phyloP scores from a whole-genome alignment of 495 filamentous ascomycete species.

The Talaromyces liani region DNA sequence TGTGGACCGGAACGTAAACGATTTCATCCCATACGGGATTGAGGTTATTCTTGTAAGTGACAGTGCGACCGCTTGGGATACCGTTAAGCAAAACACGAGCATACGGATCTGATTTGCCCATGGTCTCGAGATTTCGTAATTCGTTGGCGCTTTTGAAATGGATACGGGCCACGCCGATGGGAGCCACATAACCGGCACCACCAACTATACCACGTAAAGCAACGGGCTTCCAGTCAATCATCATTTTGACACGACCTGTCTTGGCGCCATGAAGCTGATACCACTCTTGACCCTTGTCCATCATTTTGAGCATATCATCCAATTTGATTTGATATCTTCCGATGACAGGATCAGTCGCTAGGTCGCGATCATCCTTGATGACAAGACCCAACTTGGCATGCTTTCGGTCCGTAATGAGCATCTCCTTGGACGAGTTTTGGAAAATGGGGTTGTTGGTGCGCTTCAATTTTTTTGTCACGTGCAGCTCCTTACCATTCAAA shows the following conservation, averaged over 20 bases:
- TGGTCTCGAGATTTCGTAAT: slow-evolving; percentile 84
- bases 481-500: slow-evolving; percentile 83
- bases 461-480: slow-evolving; percentile 81
- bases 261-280: slow-evolving; percentile 79
- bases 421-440: slow-evolving; percentile 81
- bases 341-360: slow-evolving; percentile 73
- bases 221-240: slow-evolving; percentile 90
- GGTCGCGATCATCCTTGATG: slow-evolving; percentile 89
- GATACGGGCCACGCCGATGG: slow-evolving; percentile 88
- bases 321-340: slow-evolving; percentile 92
- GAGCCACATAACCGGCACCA: slow-evolving; percentile 83
- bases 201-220: slow-evolving; percentile 68
- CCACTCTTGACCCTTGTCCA: slow-evolving; percentile 92
- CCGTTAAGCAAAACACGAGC: slow-evolving; percentile 82
- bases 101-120: slow-evolving; percentile 97
- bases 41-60: slow-evolving; percentile 93
- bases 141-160: slow-evolving; percentile 79
- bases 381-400: slow-evolving; percentile 79
- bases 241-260: slow-evolving; percentile 80
- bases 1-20: slow-evolving; percentile 88
- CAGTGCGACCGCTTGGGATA: slow-evolving; percentile 80
- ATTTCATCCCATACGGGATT: slow-evolving; percentile 96
- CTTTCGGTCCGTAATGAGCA: slow-evolving; percentile 89
- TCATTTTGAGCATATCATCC: slow-evolving; percentile 84
- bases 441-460: slow-evolving; percentile 95